Conservation (phyloP, 1,284 basidiomycete species). For the Cutaneotrichosporon curvatum region DNA sequence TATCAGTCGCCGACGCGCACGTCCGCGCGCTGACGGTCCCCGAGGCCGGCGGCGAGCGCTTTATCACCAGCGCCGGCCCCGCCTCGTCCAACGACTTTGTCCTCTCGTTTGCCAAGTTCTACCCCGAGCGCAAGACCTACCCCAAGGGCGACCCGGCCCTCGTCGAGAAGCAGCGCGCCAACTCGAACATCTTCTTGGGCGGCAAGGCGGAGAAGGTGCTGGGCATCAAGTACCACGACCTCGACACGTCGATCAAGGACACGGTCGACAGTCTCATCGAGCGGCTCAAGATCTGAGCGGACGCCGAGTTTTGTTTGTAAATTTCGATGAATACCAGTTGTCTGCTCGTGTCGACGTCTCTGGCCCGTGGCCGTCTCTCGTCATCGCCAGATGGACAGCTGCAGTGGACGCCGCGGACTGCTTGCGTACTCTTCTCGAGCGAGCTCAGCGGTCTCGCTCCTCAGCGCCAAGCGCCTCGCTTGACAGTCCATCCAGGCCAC, state of each 20-base stretch:
- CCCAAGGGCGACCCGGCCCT: conserved; percentile 32
- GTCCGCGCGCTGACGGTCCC: conserved; percentile 52
- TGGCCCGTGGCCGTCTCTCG: no score
- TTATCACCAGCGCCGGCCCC: conserved; percentile 50
- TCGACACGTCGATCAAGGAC: conserved; percentile 31
- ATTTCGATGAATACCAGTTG: no score
- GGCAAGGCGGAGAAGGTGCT: conserved; percentile 32
- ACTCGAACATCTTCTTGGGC: conserved; percentile 24
- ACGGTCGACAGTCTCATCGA: conserved; percentile 32
- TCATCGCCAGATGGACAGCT: no score
- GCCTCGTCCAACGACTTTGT: conserved; percentile 32
- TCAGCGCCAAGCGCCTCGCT: no score
- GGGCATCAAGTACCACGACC: conserved; percentile 32
- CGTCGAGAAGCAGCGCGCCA: conserved; percentile 20
- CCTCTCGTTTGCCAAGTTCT: conserved; percentile 29
- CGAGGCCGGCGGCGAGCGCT: conserved; percentile 58
- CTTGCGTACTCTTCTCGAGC: no score
- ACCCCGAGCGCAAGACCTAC: conserved; percentile 28
- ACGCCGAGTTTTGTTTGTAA: no score
- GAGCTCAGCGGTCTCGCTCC: no score
- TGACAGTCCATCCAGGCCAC: no score
- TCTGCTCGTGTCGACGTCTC: no score
- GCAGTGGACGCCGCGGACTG: no score
- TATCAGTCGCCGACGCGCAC: conserved; percentile 54
- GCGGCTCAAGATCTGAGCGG: conserved; percentile 19